Evolutionary conservation across 2,329 filamentous ascomycete species (phyloP).

Genomic region (Raffaelea arxii): DNA sequence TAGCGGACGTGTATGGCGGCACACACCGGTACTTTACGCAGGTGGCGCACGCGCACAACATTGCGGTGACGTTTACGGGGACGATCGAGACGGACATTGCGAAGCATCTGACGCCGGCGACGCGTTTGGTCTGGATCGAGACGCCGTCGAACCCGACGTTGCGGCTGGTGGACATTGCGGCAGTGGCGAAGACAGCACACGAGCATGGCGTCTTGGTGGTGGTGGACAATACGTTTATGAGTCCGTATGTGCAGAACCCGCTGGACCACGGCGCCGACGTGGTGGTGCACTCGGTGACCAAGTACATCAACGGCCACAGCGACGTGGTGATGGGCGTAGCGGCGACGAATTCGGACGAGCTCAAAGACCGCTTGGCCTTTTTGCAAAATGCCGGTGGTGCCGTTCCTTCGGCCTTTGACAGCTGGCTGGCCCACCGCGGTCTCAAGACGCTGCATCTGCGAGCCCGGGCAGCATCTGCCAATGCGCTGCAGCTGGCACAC

Average conservation of each 20-base stretch:
- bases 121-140: constrained; percentile 96
- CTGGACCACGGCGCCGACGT: constrained; percentile 93
- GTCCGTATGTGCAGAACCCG: constrained; percentile 93
- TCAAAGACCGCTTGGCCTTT: constrained; percentile 73
- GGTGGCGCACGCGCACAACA: constrained; percentile 87
- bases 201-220: constrained; percentile 85
- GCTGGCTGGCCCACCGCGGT: constrained; percentile 94
- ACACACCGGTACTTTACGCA: constrained; percentile 99
- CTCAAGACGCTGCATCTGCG: constrained; percentile 94
- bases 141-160: constrained; percentile 91
- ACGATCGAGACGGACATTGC: constrained; percentile 83
- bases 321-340: constrained; percentile 98
- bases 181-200: constrained; percentile 75
- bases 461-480: constrained; percentile 72
- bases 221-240: constrained; percentile 98
- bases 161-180: constrained; percentile 82
- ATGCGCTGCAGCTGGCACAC: constrained; percentile 67
- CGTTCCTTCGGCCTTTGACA: constrained; percentile 90
- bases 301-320: constrained; percentile 97
- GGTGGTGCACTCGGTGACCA: constrained; percentile 93
- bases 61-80: constrained; percentile 88
- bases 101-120: constrained; percentile 76
- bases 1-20: constrained; percentile 95
- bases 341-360: constrained; percentile 79
- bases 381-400: constrained; percentile 96